Percentiles rank a stretch among this genome's conserved stretches.
Evolutionary conservation across 2,329 filamentous ascomycete species (phyloP).

Genomic region (Hymenoscyphus salicellus): DNA sequence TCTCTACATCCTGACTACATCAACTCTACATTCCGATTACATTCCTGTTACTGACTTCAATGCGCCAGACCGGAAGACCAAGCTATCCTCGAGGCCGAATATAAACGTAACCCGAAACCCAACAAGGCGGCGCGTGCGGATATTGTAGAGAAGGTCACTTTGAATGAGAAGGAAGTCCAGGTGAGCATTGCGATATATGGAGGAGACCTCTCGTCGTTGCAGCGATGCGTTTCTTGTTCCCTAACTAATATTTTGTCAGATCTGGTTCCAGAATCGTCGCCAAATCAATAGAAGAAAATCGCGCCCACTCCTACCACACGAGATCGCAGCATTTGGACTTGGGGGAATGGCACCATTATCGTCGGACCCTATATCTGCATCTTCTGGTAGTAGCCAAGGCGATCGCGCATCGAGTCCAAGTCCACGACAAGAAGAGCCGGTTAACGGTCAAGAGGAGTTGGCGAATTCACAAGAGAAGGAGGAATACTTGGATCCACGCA

Average conservation of each 20-base stretch:
- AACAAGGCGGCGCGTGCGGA: constrained; percentile 83
- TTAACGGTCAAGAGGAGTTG: constrained; percentile 17
- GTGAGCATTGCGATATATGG: constrained; percentile 50
- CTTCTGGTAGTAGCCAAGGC: constrained; percentile 26
- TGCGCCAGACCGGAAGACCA: constrained; percentile 76
- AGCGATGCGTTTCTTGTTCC: constrained; percentile 22
- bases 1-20: not conserved
- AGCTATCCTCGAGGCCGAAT: constrained; percentile 80
- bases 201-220: not conserved
- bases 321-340: constrained; percentile 62
- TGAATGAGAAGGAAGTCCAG: constrained; percentile 96
- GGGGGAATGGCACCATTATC: constrained; percentile 38
- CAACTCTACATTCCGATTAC: not conserved
- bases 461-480: constrained; percentile 9
- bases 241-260: constrained; percentile 51
- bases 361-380: constrained; percentile 29
- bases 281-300: constrained; percentile 91
- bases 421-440: constrained; percentile 16
- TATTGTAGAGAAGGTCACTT: constrained; percentile 73
- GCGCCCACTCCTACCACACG: constrained; percentile 74
- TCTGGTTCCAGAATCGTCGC: constrained; percentile 95
- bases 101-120: constrained; percentile 80
- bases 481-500: constrained; percentile 10
- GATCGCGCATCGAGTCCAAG: constrained; percentile 19
- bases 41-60: constrained; percentile 19